phyloP scores from a whole-genome alignment of 352 stramenopile species.

The Phytophthora macrochlamydospora region DNA sequence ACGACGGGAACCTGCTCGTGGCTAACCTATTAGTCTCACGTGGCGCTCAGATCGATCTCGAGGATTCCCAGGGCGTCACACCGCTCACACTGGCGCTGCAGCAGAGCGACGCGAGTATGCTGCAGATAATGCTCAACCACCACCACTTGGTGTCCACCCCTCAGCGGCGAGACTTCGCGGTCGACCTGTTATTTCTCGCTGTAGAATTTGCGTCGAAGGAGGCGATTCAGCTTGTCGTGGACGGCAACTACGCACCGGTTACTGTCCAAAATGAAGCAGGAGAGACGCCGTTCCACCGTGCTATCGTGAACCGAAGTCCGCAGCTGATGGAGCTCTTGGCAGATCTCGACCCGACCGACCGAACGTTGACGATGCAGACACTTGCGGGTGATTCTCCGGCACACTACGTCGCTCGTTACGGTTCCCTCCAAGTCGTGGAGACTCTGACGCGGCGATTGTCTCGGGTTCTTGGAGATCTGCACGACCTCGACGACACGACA shows the following conservation, averaged over 20 bases:
- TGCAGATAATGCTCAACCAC: slow-evolving; percentile 35
- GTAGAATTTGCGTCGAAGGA: slow-evolving; percentile 8
- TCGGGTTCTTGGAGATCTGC: slow-evolving; percentile 6
- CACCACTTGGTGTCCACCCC: slow-evolving; percentile 21
- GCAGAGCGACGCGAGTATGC: slow-evolving; percentile 8
- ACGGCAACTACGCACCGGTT: slow-evolving; percentile 17
- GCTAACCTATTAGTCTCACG: slow-evolving; percentile 13
- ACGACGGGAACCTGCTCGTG: slow-evolving; percentile 25
- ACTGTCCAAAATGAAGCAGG: slow-evolving; percentile 6
- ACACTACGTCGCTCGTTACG: slow-evolving; percentile 21
- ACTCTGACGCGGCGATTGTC: slow-evolving; percentile 12
- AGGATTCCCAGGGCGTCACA: slow-evolving; percentile 14
- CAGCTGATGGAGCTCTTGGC: slow-evolving; percentile 22
- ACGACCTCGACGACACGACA: not conserved
- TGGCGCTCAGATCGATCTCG: slow-evolving; percentile 20
- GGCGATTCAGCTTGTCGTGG: slow-evolving; percentile 23
- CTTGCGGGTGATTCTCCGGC: slow-evolving; percentile 2
- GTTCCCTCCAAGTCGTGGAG: slow-evolving; percentile 12
- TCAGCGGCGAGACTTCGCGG: slow-evolving; percentile 16
- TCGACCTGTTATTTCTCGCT: slow-evolving; percentile 13
- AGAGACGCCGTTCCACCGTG: slow-evolving; percentile 26
- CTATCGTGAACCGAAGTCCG: slow-evolving; percentile 8
- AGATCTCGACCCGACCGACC: slow-evolving; percentile 13
- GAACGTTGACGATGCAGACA: slow-evolving; percentile 3
- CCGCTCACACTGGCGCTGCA: slow-evolving; percentile 16